Evolutionary conservation across 139 green algal genomes (phyloP).

Genomic region (Tetraselmis striata): DNA sequence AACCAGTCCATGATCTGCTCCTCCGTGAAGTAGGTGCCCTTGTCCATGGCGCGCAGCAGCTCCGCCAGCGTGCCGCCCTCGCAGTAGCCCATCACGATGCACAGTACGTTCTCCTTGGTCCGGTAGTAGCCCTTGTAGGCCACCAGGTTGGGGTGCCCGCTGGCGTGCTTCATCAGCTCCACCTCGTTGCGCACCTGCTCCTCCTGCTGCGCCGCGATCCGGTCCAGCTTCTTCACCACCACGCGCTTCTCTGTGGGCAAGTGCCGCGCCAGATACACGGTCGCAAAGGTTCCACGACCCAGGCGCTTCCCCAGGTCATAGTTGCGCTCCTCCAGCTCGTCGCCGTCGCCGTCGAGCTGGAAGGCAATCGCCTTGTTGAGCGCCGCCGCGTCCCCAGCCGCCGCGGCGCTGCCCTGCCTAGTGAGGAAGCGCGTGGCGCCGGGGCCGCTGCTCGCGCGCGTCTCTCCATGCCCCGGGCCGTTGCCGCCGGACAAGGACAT

Average conservation of each 20-base stretch:
- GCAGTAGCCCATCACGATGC: slow-evolving; percentile 47
- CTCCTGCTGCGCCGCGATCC: not conserved
- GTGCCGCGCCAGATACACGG: slow-evolving; percentile 10
- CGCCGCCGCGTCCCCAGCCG: no score
- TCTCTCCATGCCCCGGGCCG: no score
- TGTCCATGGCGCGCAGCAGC: slow-evolving; percentile 24
- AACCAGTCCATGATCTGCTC: slow-evolving; percentile 50
- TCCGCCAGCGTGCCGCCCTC: slow-evolving; percentile 37
- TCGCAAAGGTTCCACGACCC: slow-evolving; percentile 12
- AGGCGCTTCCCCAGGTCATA: slow-evolving; percentile 13
- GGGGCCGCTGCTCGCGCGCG: no score
- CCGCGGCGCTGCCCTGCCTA: no score
- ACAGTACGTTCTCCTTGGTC: slow-evolving; percentile 23
- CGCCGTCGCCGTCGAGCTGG: not conserved
- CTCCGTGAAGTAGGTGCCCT: slow-evolving; percentile 42
- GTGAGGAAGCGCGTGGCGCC: no score
- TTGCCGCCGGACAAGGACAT: no score
- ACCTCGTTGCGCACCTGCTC: slow-evolving; percentile 19
- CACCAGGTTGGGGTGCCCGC: slow-evolving; percentile 47
- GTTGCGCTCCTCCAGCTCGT: not conserved
- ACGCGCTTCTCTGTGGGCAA: not conserved
- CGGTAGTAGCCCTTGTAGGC: slow-evolving; percentile 40
- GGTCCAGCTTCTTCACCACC: slow-evolving; percentile 21
- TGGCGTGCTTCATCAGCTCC: slow-evolving; percentile 25
- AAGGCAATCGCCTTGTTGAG: not conserved